Evolutionary conservation across 1,139 yeast genomes (phyloP).

Genomic region (Hansenula lynferdii): DNA sequence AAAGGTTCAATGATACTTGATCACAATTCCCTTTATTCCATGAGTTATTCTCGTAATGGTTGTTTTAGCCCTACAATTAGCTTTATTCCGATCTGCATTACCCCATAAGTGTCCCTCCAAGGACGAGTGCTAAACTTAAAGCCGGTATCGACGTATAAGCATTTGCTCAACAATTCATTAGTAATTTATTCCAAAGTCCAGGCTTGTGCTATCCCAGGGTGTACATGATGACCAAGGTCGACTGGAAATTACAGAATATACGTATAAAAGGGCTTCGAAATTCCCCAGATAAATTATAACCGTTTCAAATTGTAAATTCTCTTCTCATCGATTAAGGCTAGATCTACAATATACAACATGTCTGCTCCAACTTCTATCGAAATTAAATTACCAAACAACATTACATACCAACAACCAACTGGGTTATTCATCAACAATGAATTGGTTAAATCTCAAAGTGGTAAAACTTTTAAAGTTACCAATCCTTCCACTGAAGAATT

Average conservation of each 20-base stretch:
- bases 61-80: too few relatives aligned
- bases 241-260: too few relatives aligned
- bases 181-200: too few relatives aligned
- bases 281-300: neutral
- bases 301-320: too few relatives aligned
- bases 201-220: too few relatives aligned
- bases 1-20: too few relatives aligned
- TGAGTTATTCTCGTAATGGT: too few relatives aligned
- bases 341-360: slow-evolving; percentile 10
- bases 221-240: too few relatives aligned
- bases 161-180: too few relatives aligned
- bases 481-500: slow-evolving; percentile 56
- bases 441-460: slow-evolving; percentile 44
- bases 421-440: slow-evolving; percentile 63
- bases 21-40: too few relatives aligned
- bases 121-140: neutral
- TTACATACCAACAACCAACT: slow-evolving; percentile 56
- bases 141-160: too few relatives aligned
- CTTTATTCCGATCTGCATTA: neutral
- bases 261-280: neutral
- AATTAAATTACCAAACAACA: slow-evolving; percentile 62
- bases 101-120: neutral
- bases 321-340: too few relatives aligned
- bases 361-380: slow-evolving; percentile 38
- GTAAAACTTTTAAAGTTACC: slow-evolving; percentile 47